Evolutionary conservation across 352 stramenopile genomes (phyloP).

Genomic region (Globisporangium spinosum): DNA sequence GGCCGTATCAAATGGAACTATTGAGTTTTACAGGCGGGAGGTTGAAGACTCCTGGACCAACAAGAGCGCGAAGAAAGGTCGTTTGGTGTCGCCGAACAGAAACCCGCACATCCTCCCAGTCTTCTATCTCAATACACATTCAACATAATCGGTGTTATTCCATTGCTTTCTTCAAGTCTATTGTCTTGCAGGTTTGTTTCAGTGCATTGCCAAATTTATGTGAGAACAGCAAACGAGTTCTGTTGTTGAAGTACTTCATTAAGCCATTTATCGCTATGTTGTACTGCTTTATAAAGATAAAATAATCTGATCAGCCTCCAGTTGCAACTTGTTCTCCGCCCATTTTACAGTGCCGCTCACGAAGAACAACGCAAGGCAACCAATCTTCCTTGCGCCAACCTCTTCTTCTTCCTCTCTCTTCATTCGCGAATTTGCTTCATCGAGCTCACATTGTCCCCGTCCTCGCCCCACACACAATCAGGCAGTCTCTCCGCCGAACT

Average conservation of each 20-base stretch:
- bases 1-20: background rate
- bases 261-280: background rate
- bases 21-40: background rate
- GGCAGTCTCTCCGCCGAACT: background rate
- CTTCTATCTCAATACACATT: background rate
- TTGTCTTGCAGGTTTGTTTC: background rate
- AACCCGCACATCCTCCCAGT: background rate
- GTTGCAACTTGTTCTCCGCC: background rate
- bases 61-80: constrained; percentile 9
- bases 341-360: background rate
- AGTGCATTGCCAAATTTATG: background rate
- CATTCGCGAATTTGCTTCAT: constrained; percentile 5
- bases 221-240: background rate
- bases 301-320: background rate
- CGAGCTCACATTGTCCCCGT: background rate
- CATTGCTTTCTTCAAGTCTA: background rate
- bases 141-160: background rate
- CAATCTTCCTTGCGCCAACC: background rate
- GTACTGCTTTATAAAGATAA: background rate
- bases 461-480: background rate
- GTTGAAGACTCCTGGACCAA: background rate
- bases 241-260: background rate
- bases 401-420: background rate
- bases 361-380: background rate
- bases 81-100: constrained; percentile 3